Evolutionary conservation across 768 basidiomycete genomes (phyloP), one percentile per base, ranked within the genome.

Genomic region (Kwoniella mangroviensis): DNA sequence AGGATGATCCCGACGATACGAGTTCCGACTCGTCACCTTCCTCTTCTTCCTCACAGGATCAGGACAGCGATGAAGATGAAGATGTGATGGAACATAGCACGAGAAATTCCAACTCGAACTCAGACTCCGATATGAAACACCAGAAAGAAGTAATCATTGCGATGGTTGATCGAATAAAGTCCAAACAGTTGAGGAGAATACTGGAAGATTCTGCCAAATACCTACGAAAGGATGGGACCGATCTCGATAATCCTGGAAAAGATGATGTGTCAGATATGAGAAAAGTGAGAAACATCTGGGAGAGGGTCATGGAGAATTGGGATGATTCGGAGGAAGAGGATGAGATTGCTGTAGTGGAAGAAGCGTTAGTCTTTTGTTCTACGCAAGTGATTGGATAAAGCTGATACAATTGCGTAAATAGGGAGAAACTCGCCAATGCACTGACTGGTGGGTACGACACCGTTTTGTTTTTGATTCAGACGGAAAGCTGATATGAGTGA

Each of bases 331-430:
- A 57, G 19, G 53, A 19, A 49, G 45, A 49, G 19, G 45, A 56
- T 4, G 45, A 15, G 40, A 43, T 28, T 7, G 64, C 24, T 7
- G 13, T 56, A 5, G n/a, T 22, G 26, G 64, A 65, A 57, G 40
- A 57, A 45, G 64, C 64, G 64, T 65, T 19, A 57, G 64, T 34
- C 28, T 52, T 41, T 45, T 52, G 43, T 43, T 49, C 9, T 7
- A 34, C 5, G 34, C 34, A 6, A 6, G 34, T 6, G 34, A 7
- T 34, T 6, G 34, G 34, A 51, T 45, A 60, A 41, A 49, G 45
- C 26, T 63, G 17, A 41, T 34, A 22, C 45, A n/a, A 45, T 26
- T 26, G n/a, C 40, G 22, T 49, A 1, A 2, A 51, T 28, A 63
- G 61, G 2, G 61, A 63, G 43, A 43, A 49, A 6, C 24, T 63